Percentiles rank a stretch among this genome's conserved stretches.
phyloP scores from a whole-genome alignment of 768 basidiomycete species.

The Tylopilus plumbeoviolaceoides region DNA sequence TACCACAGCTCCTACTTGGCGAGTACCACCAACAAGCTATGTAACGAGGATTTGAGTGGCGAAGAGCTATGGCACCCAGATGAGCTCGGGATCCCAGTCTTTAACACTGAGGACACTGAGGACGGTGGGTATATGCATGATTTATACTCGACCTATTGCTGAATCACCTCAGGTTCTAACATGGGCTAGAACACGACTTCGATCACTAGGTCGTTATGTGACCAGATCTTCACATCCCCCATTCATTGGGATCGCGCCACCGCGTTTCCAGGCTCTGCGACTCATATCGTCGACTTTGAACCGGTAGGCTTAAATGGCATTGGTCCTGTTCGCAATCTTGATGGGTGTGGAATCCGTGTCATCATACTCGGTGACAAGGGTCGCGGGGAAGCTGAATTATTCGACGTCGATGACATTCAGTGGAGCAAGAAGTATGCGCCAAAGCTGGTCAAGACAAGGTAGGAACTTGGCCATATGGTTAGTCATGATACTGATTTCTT shows the following conservation, averaged over 20 bases:
- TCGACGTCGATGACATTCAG: slow-evolving; percentile 57
- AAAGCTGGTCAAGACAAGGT: slow-evolving; percentile 85
- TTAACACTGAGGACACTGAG: slow-evolving; percentile 90
- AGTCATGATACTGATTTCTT: not conserved
- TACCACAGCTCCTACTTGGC: slow-evolving; percentile 89
- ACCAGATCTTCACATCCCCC: slow-evolving; percentile 87
- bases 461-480: not conserved
- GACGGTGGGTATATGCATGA: slow-evolving; percentile 55
- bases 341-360: slow-evolving; percentile 90
- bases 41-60: slow-evolving; percentile 68
- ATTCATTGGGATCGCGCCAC: slow-evolving; percentile 95
- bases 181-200: slow-evolving; percentile 64
- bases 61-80: slow-evolving; percentile 72
- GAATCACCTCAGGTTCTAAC: slow-evolving; percentile 56
- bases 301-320: slow-evolving; percentile 93
- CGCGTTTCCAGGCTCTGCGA: slow-evolving; percentile 83
- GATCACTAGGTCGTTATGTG: slow-evolving; percentile 82
- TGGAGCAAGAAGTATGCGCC: slow-evolving; percentile 92
- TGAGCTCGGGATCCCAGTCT: slow-evolving; percentile 81
- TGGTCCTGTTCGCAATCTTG: slow-evolving; percentile 83
- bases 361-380: slow-evolving; percentile 89
- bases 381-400: slow-evolving; percentile 88
- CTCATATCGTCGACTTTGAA: slow-evolving; percentile 95
- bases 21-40: slow-evolving; percentile 69
- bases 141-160: slow-evolving; percentile 19